Percentiles rank a stretch among this genome's conserved stretches.
phyloP scores from a whole-genome alignment of 352 stramenopile species.

The Phytophthora ramorum region DNA sequence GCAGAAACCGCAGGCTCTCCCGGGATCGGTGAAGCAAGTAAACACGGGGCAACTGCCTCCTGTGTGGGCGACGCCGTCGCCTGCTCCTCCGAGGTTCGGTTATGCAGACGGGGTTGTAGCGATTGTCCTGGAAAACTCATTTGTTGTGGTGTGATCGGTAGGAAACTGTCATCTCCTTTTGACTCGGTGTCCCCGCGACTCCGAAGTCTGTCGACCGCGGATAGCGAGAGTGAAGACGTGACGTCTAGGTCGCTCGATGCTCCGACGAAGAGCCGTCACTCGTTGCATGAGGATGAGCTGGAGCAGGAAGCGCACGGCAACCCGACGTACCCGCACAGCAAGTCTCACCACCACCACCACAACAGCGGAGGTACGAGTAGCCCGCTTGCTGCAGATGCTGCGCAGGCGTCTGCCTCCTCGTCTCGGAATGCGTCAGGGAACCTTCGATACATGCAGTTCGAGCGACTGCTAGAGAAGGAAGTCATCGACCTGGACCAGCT shows the following conservation, averaged over 20 bases:
- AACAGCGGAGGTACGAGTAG: constrained; percentile 17
- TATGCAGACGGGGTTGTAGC: background rate
- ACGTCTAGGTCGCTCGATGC: constrained; percentile 34
- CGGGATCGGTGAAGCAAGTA: constrained; percentile 79
- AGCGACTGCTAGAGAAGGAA: constrained; percentile 68
- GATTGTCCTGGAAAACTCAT: background rate
- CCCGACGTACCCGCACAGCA: constrained; percentile 4
- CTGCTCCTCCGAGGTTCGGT: constrained; percentile 52
- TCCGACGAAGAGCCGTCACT: constrained; percentile 20
- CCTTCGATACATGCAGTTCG: constrained; percentile 79
- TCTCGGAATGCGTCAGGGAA: constrained; percentile 76
- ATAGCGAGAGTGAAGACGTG: constrained; percentile 37
- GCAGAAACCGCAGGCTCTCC: constrained; percentile 55
- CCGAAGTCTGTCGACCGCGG: constrained; percentile 27
- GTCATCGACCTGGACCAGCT: constrained; percentile 92
- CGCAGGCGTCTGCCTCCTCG: constrained; percentile 13
- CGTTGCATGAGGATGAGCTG: constrained; percentile 32
- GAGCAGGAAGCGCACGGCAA: constrained; percentile 23
- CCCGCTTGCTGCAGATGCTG: constrained; percentile 1
- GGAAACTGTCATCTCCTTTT: constrained; percentile 46
- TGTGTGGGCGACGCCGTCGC: constrained; percentile 75
- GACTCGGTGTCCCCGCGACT: constrained; percentile 25
- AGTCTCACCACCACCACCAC: constrained; percentile 5
- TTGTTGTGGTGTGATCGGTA: constrained; percentile 14
- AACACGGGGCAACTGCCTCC: constrained; percentile 74